phyloP scores from a whole-genome alignment of 306 rosid genomes.

The Dicorynia guianensis region DNA sequence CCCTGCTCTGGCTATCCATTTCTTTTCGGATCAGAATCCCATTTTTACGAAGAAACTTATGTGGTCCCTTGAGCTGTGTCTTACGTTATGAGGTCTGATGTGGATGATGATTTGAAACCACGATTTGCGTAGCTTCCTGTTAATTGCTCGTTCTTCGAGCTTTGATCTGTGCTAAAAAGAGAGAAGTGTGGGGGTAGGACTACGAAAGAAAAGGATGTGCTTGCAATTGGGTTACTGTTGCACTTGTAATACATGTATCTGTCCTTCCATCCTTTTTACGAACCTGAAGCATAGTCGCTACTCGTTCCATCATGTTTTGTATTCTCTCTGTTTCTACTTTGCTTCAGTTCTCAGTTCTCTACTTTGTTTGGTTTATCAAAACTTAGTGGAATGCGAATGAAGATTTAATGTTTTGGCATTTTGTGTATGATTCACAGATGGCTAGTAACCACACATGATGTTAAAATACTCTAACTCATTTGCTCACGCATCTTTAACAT shows the following conservation, averaged over 20 bases:
- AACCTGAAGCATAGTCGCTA: neutral
- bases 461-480: neutral
- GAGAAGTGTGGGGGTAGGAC: neutral
- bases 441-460: neutral
- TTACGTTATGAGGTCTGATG: neutral
- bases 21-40: neutral
- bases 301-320: neutral
- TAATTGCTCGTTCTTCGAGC: neutral
- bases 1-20: neutral
- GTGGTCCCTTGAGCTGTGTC: neutral
- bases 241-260: neutral
- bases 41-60: neutral
- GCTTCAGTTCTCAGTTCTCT: neutral
- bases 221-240: constrained; percentile 1
- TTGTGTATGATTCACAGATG: neutral
- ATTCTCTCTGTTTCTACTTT: neutral
- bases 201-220: neutral
- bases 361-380: constrained; percentile 3
- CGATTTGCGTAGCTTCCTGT: neutral
- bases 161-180: neutral
- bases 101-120: constrained; percentile 27
- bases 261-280: neutral
- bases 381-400: constrained; percentile 11
- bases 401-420: neutral
- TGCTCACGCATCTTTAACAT: neutral